These are phyloP conservation scores for Phaeotremella skinneri DNA, from an alignment of 768 basidiomycete genomes.

Conservation along the genomic window DNA sequence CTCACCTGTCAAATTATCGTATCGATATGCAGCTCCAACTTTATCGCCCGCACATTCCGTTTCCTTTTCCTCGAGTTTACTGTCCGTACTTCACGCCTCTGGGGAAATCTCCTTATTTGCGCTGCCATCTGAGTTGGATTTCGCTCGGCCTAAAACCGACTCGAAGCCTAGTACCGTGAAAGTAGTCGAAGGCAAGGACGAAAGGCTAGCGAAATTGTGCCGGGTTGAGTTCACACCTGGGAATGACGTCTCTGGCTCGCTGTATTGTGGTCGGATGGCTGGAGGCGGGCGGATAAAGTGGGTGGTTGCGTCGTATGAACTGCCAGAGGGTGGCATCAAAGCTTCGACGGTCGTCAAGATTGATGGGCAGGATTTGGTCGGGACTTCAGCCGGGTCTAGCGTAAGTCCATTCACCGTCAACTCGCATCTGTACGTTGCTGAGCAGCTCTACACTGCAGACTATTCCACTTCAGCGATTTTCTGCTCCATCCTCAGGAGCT, in stretches of 20 bases:
- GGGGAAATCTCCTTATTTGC: conserved; percentile 49
- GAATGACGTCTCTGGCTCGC: conserved; percentile 14
- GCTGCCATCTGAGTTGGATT: conserved; percentile 31
- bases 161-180: conserved; percentile 33
- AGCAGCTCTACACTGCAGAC: conserved; percentile 6
- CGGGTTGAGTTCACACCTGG: conserved; percentile 28
- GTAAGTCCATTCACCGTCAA: conserved; percentile 7
- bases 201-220: conserved; percentile 24
- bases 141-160: conserved; percentile 39
- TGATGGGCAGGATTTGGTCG: conserved; percentile 43
- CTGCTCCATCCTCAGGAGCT: conserved; percentile 27
- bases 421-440: not conserved
- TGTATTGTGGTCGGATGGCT: conserved; percentile 43
- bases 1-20: conserved; percentile 29
- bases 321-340: conserved; percentile 32
- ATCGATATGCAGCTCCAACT: conserved; percentile 42
- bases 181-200: conserved; percentile 38
- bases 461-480: conserved; percentile 42
- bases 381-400: conserved; percentile 12
- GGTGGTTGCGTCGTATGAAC: conserved; percentile 32
- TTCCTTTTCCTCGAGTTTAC: conserved; percentile 21
- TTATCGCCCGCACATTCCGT: conserved; percentile 44
- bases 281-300: conserved; percentile 47
- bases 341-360: conserved; percentile 32
- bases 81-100: conserved; percentile 43